These are phyloP conservation scores for Phytophthora boehmeriae DNA, from an alignment of 352 stramenopile genomes.

Conservation along the genomic window DNA sequence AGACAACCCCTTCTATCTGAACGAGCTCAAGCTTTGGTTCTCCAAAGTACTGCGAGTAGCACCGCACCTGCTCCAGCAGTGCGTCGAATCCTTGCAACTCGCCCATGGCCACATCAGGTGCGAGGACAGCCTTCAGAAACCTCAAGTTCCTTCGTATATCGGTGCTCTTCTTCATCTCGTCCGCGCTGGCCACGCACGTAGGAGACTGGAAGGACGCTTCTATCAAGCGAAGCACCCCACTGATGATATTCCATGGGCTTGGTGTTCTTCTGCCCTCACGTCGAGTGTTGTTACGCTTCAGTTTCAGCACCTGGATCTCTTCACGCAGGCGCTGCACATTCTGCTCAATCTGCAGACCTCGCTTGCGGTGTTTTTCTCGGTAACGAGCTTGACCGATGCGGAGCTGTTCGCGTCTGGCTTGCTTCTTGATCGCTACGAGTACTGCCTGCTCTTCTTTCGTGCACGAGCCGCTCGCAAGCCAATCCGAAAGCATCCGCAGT, in stretches of 20 bases:
- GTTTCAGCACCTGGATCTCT: slow-evolving; percentile 8
- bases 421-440: background rate
- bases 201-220: background rate
- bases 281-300: background rate
- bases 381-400: slow-evolving; percentile 18
- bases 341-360: slow-evolving; percentile 1
- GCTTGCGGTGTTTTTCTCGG: slow-evolving; percentile 5
- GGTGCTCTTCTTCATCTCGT: background rate
- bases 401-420: slow-evolving; percentile 10
- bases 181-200: background rate
- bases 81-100: background rate
- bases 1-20: background rate
- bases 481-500: background rate
- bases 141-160: background rate
- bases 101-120: slow-evolving; percentile 1
- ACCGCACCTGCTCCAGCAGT: background rate
- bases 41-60: slow-evolving; percentile 4
- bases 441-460: background rate
- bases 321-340: slow-evolving; percentile 1
- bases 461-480: background rate
- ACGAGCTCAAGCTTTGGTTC: background rate
- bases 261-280: background rate
- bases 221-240: slow-evolving; percentile 1
- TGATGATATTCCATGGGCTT: slow-evolving; percentile 5
- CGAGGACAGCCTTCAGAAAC: slow-evolving; percentile 2